Evolutionary conservation across 2,329 filamentous ascomycete genomes (phyloP), one percentile per base, ranked within the genome.

Genomic region (Emericellopsis atlantica): DNA sequence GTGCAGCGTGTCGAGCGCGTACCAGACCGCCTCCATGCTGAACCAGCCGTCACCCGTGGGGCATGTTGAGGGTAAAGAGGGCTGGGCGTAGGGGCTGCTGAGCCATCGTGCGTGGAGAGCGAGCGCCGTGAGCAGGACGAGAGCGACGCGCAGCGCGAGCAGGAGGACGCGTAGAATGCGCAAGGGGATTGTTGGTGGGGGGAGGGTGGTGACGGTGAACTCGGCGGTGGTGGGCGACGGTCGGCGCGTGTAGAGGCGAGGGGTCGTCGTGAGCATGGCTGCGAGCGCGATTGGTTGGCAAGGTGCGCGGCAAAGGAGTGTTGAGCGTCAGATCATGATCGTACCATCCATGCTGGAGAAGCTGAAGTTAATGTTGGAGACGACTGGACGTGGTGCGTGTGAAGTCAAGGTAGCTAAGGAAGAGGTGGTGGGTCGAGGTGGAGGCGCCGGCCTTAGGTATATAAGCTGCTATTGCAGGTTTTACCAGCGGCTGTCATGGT

Each of bases 191-290:
- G 71, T 72, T 4, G 63, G 56, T 0, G 65, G 62, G 1, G 84
- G 77, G 36, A 79, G 76, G 43, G 89, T 95, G 31, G 89, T 92
- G 42, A 95, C 85, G 24, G 84, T 93, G 70, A 90, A 96, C 49
- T 85, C 83, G 56, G 85, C 80, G n/a, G 92, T 95, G 3, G 88
- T 93, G 37, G 86, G 81, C 21, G 92, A 89, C 39, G 85, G 84
- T 18, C 78, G 74, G 48, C 77, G 72, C 45, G 73, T 72, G 50
- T 67, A 70, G 39, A 86, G 75, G 49, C 72, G 72, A 9, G 77
- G 74, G 1, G 66, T 52, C 16, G 70, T 74, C 34, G 72, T 74
- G 48, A 84, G 69, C 81, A 86, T 84, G 39, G 49, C 56, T 48
- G n/a, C n/a, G n/a, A n/a, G n/a, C n/a, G n/a, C n/a, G n/a, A n/a